Evolutionary conservation across 2,329 filamentous ascomycete species (phyloP), one percentile per base, ranked within the genome.

Genomic region (Massarina eburnea): DNA sequence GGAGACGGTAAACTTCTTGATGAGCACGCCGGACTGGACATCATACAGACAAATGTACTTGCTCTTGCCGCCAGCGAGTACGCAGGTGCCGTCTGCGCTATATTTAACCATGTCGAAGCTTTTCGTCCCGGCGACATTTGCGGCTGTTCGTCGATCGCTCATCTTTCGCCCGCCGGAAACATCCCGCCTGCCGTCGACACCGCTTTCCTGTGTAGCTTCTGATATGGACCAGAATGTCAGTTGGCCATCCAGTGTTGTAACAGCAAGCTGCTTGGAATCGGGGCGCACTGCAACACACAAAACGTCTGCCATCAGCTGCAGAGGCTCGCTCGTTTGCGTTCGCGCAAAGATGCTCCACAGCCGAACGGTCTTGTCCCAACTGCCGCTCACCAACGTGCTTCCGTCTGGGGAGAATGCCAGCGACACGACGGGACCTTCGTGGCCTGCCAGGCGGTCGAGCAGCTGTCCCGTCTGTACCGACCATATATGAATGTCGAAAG

Each of bases 41-140:
- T 95, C 92, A 73, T 99, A 99, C 46, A 99, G 72, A 67, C 94
- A 97, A 41, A 99, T 96, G 70, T 95, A 96, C 74, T 99, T 99
- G 84, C 91, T 96, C 77, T 94, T 96, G 24, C 94, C 94, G 38
- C 84, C 91, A 1, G 92, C 94, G 32, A 99, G 77, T 9, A 99
- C 78, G 60, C 94, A 96, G 51, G 84, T 88, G 10, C 94, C 94
- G 65, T 99, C 94, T 1, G 89, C 87, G 67, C 91, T 96, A 73
- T 97, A 99, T 43, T 82, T 83, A 55, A 99, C 88, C 6, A 87
- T 88, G 61, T 82, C 86, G 74, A 96, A 99, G 55, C 84, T 87
- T 69, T 99, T 99, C 33, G 89, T 96, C 29, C 90, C 90, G 1
- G 90, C 82, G 2, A 88, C 86, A 61, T 95, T 97, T 36, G 94